Evolutionary conservation across 805 yeast species (phyloP).

Genomic region (Wickerhamomyces ciferrii): DNA sequence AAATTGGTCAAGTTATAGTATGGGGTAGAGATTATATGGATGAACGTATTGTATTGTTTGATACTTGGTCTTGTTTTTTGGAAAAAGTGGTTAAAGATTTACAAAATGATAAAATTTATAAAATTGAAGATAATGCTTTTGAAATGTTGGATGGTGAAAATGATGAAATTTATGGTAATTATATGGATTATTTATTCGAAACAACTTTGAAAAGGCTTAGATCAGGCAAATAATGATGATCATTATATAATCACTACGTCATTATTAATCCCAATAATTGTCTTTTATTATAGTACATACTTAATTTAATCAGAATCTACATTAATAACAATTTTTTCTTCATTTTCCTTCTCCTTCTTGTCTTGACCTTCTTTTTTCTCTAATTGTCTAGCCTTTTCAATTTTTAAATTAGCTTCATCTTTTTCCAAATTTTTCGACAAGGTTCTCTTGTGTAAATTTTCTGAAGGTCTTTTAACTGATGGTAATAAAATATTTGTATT

Average conservation of each 20-base stretch:
- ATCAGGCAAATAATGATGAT: background rate
- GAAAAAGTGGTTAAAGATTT: background rate
- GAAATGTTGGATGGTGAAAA: background rate
- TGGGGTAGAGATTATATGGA: constrained; percentile 12
- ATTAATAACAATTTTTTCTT: background rate
- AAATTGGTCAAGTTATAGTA: constrained; percentile 10
- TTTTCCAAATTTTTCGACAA: background rate
- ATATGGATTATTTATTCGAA: background rate
- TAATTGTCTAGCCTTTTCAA: background rate
- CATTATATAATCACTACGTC: background rate
- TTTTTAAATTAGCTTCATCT: background rate
- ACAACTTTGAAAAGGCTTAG: background rate
- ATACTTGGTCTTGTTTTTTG: constrained; percentile 3
- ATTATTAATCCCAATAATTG: background rate
- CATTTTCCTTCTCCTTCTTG: background rate
- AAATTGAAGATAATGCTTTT: background rate
- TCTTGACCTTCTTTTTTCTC: background rate
- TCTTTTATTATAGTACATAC: background rate
- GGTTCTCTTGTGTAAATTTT: constrained; percentile 12
- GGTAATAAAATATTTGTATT: constrained; percentile 6
- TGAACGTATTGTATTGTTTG: constrained; percentile 4
- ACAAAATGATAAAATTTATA: background rate
- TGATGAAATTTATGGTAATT: background rate
- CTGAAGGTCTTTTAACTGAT: constrained; percentile 14
- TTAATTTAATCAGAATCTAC: background rate